Evolutionary conservation across 129 eudicot species (phyloP), one percentile per base, ranked within the genome.

Genomic region (Flaveria trinervia): DNA sequence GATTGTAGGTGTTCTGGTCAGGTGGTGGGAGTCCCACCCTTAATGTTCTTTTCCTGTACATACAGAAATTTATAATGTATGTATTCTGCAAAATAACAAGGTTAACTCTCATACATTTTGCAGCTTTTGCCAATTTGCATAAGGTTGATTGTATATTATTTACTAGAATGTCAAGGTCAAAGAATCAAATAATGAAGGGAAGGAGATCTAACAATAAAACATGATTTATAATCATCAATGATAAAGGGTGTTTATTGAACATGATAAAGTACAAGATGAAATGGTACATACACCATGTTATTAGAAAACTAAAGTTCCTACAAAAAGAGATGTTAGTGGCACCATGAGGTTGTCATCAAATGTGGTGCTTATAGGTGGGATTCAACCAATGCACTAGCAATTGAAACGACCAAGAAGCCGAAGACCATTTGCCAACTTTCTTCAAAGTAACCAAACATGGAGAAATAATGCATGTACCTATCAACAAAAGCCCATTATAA

Each of bases 271-370:
- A 49, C 72, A 70, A 60, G 1, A 30, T 12, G 49, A 57, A 68
- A 67, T 60, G 3, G 2, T 17, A 66, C 28, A 73, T 46, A 77
- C 30, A 30, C 20, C 45, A 17, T 41, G 12, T 10, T 57, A 62
- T 76, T 50, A 88, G 23, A 93, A 82, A 36, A 88, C 80, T 15
- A 86, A 77, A 80, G 73, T 75, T 68, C 98, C 96, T 59, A 90
- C 83, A 70, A 93, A 65, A 9, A 90, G n/a, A 43, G 91, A 80
- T 26, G 93, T 65, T 22, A 93, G 86, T 4, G 98, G 97, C 56
- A 93, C 98, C 28, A 89, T 90, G 64, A 93, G 83, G 74, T 93
- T 93, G 84, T 93, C 98, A 52, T 93, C 98, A 71, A 93, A 80
- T 62, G 80, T 85, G 11, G 90, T 88, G 86, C 98, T 93, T 74